These are phyloP conservation scores for Diaporthe helianthi DNA, from an alignment of 2,329 filamentous ascomycete genomes.

Conservation along the genomic window DNA sequence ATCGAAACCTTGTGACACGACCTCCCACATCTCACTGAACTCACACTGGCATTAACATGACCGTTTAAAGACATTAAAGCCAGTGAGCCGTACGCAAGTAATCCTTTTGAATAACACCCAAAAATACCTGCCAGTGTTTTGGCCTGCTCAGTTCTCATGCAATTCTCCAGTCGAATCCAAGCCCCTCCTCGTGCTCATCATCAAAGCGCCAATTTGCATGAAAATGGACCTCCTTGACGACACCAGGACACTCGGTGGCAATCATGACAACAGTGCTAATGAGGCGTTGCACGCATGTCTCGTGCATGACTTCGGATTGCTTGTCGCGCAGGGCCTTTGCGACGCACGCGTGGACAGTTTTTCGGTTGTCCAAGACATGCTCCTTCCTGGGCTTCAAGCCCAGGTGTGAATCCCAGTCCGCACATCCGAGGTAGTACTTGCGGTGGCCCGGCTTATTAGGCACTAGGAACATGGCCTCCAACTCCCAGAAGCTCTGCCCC, in stretches of 20 bases:
- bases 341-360: neutral
- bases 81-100: too few relatives aligned
- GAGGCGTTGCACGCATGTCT: neutral
- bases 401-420: fast-evolving
- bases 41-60: too few relatives aligned
- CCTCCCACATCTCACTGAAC: too few relatives aligned
- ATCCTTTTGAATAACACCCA: too few relatives aligned
- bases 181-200: neutral
- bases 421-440: neutral
- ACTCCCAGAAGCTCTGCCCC: neutral
- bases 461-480: neutral
- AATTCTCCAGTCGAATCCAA: neutral
- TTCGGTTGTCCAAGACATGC: neutral
- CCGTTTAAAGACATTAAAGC: too few relatives aligned
- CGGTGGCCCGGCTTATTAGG: fast-evolving
- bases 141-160: too few relatives aligned
- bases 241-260: neutral
- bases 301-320: neutral
- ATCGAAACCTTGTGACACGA: too few relatives aligned
- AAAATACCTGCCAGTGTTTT: too few relatives aligned
- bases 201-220: neutral
- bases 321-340: neutral
- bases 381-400: neutral
- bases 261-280: neutral
- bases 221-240: neutral